Evolutionary conservation across 2,329 filamentous ascomycete species (phyloP), one percentile per base, ranked within the genome.

Genomic region (Plenodomus biglobosus): DNA sequence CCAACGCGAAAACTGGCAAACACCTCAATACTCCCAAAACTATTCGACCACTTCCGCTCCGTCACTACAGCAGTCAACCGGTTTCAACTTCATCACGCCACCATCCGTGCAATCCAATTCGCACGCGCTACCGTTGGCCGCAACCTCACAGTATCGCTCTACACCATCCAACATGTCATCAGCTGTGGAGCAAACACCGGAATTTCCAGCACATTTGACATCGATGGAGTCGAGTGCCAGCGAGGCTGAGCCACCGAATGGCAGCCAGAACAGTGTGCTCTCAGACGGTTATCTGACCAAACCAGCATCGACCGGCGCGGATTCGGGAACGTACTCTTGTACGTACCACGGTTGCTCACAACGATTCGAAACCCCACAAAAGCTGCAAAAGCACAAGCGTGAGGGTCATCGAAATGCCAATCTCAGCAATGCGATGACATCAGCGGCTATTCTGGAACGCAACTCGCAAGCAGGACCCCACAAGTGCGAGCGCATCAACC

Each of bases 401-500:
- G 94, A 99, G 68, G 89, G 86, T 4, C 94, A 99, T 70, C 84
- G 92, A 40, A 69, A 79, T 56, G 66, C 70, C 19, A 66, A 78
- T 45, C 55, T 65, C 20, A 65, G 68, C 34, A 68, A 62, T 34
- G 71, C 72, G 43, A 77, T 79, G 76, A 78, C 85, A 72, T 76
- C 69, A 60, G 75, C 78, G 49, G 77, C 78, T 56, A 76, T 82
- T 27, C 59, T 86, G 34, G 76, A 77, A 37, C 79, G 90, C 52
- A 95, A 94, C 68, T 92, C 87, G 4, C 94, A 97, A 72, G 89
- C 90, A 8, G 94, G 94, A 0, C 94, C 94, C 24, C 94, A 97
- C 76, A 87, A 86, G 62, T 99, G 94, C 73, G 88, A 92, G 66
- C 85, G 92, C 58, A 90, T 92, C 75, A 97, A 97, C 73, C 92